A percentile compares a stretch with the other conserved stretches of the same genome.
These are phyloP conservation scores for Glycine latifolia DNA, from an alignment of 306 rosid genomes.

Conservation along the genomic window DNA sequence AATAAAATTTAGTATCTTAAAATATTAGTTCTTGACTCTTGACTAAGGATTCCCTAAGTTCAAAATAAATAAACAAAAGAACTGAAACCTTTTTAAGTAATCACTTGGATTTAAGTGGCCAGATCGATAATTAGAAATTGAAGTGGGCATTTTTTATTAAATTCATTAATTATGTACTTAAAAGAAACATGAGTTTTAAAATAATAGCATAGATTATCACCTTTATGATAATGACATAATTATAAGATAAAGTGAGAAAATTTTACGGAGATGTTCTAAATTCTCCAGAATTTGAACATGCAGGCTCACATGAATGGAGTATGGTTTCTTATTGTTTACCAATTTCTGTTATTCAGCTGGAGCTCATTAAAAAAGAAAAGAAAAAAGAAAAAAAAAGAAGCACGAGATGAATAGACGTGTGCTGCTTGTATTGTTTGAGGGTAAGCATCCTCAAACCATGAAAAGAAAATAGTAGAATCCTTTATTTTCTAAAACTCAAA, in stretches of 20 bases:
- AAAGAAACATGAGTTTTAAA: background rate
- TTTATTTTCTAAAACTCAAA: too few relatives aligned
- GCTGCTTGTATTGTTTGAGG: slow-evolving; percentile 14
- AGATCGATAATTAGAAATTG: background rate
- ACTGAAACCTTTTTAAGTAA: background rate
- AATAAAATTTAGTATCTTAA: too few relatives aligned
- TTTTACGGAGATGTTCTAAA: background rate
- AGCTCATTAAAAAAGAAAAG: background rate
- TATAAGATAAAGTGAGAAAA: slow-evolving; percentile 12
- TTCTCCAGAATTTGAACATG: background rate
- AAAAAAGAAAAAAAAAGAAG: slow-evolving; percentile 5
- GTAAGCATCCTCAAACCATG: background rate
- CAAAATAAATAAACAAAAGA: background rate
- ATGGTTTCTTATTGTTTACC: background rate
- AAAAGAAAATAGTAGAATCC: too few relatives aligned
- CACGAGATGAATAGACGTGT: slow-evolving; percentile 31
- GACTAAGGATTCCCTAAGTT: too few relatives aligned
- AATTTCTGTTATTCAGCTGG: background rate
- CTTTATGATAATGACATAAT: background rate
- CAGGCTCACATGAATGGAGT: background rate
- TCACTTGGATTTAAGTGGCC: background rate
- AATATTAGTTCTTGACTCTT: too few relatives aligned
- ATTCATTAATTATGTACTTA: background rate
- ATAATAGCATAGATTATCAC: background rate
- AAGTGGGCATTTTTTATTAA: background rate